These are phyloP conservation scores for Didymella glomerata DNA, from an alignment of 2,329 filamentous ascomycete genomes.

Conservation along the genomic window DNA sequence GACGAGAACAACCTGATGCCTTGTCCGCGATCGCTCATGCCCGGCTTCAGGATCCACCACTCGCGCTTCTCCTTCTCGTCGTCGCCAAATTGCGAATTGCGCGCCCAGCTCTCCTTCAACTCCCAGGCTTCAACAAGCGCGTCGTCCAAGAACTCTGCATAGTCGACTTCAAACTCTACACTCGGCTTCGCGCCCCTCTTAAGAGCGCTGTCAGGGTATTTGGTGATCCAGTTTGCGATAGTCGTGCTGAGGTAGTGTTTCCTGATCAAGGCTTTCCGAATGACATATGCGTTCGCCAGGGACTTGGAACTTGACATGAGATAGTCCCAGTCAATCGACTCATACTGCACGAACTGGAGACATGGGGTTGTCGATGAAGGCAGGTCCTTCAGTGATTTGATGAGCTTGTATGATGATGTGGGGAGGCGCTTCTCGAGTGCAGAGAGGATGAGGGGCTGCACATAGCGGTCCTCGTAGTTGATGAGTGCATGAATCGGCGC, in stretches of 20 bases:
- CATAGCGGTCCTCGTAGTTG: conserved; percentile 86
- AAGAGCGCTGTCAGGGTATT: conserved; percentile 77
- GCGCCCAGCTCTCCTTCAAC: conserved; percentile 76
- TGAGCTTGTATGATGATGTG: conserved; percentile 61
- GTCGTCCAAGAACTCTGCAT: conserved; percentile 95
- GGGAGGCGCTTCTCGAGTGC: conserved; percentile 74
- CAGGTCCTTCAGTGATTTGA: conserved; percentile 61
- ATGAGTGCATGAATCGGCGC: conserved; percentile 72
- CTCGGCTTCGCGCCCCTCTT: conserved; percentile 75
- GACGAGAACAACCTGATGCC: conserved; percentile 89
- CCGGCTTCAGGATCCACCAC: conserved; percentile 98
- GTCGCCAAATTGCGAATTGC: conserved; percentile 63
- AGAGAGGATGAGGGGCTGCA: conserved; percentile 81
- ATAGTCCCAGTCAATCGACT: conserved; percentile 84
- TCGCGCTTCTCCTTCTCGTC: conserved; percentile 61
- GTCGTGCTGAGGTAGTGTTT: conserved; percentile 93
- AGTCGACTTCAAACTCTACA: conserved; percentile 93
- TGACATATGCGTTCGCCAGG: conserved; percentile 88
- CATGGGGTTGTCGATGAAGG: conserved; percentile 59
- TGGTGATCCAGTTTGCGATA: conserved; percentile 83
- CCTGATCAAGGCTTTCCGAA: conserved; percentile 93
- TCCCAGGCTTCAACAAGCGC: conserved; percentile 91
- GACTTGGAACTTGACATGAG: conserved; percentile 68
- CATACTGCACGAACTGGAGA: conserved; percentile 86
- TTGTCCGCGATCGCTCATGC: conserved; percentile 96